These are phyloP conservation scores for Pythium utonaiense DNA, from an alignment of 352 stramenopile species.

Conservation along the genomic window DNA sequence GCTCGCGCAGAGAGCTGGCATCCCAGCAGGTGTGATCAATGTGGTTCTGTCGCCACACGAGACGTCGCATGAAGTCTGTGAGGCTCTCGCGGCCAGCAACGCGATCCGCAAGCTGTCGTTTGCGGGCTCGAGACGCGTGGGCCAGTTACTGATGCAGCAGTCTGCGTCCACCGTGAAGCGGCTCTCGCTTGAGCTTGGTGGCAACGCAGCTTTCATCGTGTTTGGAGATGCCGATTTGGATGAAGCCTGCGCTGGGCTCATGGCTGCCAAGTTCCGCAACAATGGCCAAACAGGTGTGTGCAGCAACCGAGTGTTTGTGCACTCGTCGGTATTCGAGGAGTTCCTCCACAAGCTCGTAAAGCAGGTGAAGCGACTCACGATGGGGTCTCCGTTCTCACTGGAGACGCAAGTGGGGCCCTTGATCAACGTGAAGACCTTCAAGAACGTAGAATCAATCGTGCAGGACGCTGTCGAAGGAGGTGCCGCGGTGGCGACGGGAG, in stretches of 20 bases:
- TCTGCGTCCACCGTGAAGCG: slow-evolving; percentile 78
- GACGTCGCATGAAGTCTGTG: slow-evolving; percentile 70
- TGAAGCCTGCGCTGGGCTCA: slow-evolving; percentile 76
- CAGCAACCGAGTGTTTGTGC: slow-evolving; percentile 94
- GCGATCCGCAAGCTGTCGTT: slow-evolving; percentile 90
- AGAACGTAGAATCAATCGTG: slow-evolving; percentile 85
- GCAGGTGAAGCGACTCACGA: slow-evolving; percentile 76
- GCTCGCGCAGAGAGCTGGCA: slow-evolving; percentile 82
- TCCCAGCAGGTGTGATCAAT: slow-evolving; percentile 89
- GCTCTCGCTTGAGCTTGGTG: slow-evolving; percentile 89
- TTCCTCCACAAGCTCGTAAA: slow-evolving; percentile 86
- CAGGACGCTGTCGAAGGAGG: slow-evolving; percentile 90
- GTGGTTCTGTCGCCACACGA: slow-evolving; percentile 74
- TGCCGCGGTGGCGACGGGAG: slow-evolving; percentile 82
- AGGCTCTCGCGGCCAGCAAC: slow-evolving; percentile 60
- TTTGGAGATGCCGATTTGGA: slow-evolving; percentile 88
- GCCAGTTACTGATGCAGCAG: slow-evolving; percentile 78
- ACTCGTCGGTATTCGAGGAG: slow-evolving; percentile 90
- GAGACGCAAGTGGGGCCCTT: slow-evolving; percentile 92
- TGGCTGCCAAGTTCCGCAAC: slow-evolving; percentile 89
- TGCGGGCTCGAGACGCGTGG: slow-evolving; percentile 83
- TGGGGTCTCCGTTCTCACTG: slow-evolving; percentile 81
- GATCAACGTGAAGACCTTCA: slow-evolving; percentile 90
- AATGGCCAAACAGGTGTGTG: slow-evolving; percentile 87
- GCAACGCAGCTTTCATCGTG: slow-evolving; percentile 92